Evolutionary conservation across 2,329 filamentous ascomycete species (phyloP).

Genomic region (Talaromyces pinophilus): DNA sequence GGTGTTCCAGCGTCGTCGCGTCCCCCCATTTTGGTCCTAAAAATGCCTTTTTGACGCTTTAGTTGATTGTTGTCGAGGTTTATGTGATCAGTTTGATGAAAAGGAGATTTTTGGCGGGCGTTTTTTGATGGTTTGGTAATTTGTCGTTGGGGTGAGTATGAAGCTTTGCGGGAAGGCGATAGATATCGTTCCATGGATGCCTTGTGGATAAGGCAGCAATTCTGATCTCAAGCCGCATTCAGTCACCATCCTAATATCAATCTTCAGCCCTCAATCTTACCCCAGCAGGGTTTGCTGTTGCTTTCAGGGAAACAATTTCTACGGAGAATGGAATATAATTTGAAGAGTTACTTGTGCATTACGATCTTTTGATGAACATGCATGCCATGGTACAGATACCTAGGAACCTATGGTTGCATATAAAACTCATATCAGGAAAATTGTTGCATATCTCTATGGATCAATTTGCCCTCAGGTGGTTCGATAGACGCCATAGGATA

Average conservation of each 20-base stretch:
- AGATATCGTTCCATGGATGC: neutral
- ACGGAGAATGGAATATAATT: neutral
- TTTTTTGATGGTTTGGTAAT: neutral
- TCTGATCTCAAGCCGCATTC: conserved; percentile 6
- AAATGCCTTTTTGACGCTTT: conserved; percentile 3
- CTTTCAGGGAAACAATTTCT: neutral
- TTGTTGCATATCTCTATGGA: neutral
- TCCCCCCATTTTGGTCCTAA: conserved; percentile 52
- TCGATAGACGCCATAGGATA: neutral
- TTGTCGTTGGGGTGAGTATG: conserved; percentile 11
- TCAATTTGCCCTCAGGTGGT: neutral
- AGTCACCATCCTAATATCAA: conserved; percentile 12
- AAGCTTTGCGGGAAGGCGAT: conserved; percentile 12
- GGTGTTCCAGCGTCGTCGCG: conserved; percentile 60
- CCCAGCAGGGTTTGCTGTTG: neutral
- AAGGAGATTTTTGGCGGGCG: neutral
- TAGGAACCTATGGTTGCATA: neutral
- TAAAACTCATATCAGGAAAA: neutral
- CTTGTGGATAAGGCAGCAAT: conserved; percentile 13
- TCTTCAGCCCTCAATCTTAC: neutral
- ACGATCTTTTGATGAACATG: neutral
- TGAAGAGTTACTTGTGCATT: neutral
- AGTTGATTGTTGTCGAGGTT: neutral
- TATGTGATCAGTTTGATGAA: neutral
- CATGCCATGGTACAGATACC: neutral